Conservation (phyloP, 805 yeast genomes). For the Candida glaebosa region DNA sequence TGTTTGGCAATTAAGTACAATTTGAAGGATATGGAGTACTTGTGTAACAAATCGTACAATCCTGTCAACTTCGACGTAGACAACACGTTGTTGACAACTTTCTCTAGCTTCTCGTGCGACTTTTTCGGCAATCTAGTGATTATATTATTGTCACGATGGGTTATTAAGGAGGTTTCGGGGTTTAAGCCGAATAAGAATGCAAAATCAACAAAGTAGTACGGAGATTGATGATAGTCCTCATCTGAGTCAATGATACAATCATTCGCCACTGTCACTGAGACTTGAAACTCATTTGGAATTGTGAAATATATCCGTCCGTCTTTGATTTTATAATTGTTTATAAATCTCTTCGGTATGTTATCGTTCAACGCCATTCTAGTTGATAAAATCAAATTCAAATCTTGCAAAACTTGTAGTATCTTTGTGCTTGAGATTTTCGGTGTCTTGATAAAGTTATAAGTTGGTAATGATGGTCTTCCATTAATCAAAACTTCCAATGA, state of each 20-base stretch:
- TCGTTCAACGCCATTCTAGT: constrained; percentile 68
- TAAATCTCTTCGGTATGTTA: constrained; percentile 62
- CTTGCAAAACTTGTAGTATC: constrained; percentile 57
- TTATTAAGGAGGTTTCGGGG: constrained; percentile 30
- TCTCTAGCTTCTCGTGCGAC: constrained; percentile 46
- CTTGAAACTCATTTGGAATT: constrained; percentile 61
- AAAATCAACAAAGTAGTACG: constrained; percentile 77
- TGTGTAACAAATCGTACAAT: constrained; percentile 53
- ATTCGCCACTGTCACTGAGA: constrained; percentile 67
- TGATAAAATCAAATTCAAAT: constrained; percentile 69
- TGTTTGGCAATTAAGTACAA: constrained; percentile 59
- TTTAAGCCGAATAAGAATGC: constrained; percentile 54
- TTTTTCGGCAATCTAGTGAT: constrained; percentile 28
- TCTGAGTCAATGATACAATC: constrained; percentile 45
- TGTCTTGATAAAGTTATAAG: constrained; percentile 53
- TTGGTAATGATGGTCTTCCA: constrained; percentile 73
- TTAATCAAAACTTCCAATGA: constrained; percentile 78
- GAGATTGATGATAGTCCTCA: constrained; percentile 46
- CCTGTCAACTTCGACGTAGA: constrained; percentile 45
- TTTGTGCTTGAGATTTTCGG: constrained; percentile 50
- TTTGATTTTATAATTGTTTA: constrained; percentile 53
- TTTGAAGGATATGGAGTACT: constrained; percentile 62
- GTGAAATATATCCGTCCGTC: constrained; percentile 75
- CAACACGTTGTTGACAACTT: constrained; percentile 51
- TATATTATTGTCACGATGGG: constrained; percentile 23